Percentiles rank a stretch among this genome's conserved stretches.
Evolutionary conservation across 2,329 filamentous ascomycete genomes (phyloP).

Genomic region (Diplocarpon rosae): DNA sequence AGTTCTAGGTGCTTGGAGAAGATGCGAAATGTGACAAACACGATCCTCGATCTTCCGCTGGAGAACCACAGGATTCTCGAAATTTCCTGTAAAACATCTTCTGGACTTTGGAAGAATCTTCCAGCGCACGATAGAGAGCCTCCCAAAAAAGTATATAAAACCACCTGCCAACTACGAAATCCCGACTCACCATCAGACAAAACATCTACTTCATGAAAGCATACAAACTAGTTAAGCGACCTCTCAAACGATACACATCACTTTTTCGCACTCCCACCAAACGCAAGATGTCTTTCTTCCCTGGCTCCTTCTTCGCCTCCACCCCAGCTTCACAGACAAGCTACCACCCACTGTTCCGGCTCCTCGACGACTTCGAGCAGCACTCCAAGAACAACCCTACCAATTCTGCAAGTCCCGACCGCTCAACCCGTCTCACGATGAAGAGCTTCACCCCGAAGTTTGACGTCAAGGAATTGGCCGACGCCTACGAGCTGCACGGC

Average conservation of each 20-base stretch:
- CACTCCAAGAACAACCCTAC: slow-evolving; percentile 30
- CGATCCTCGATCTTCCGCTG: too few species aligned
- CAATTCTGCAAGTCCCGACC: not conserved
- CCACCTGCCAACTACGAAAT: not conserved
- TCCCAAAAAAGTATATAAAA: slow-evolving; percentile 12
- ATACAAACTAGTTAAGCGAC: slow-evolving; percentile 8
- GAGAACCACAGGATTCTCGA: too few species aligned
- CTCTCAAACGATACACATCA: slow-evolving; percentile 4
- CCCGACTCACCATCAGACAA: slow-evolving; percentile 5
- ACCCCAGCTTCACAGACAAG: slow-evolving; percentile 31
- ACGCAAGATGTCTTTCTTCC: slow-evolving; percentile 50
- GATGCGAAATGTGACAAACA: not conserved
- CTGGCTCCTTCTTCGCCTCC: slow-evolving; percentile 33
- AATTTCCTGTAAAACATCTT: too few species aligned
- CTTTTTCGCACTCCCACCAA: slow-evolving; percentile 18
- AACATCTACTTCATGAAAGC: slow-evolving; percentile 18
- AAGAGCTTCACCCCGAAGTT: slow-evolving; percentile 63
- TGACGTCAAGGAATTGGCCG: slow-evolving; percentile 60
- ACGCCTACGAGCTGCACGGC: slow-evolving; percentile 65
- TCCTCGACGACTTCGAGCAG: slow-evolving; percentile 52
- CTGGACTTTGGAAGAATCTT: slow-evolving; percentile 1
- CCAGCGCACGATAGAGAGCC: slow-evolving; percentile 10
- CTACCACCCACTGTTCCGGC: slow-evolving; percentile 51
- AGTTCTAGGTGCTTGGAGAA: slow-evolving; percentile 9
- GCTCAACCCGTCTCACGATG: slow-evolving; percentile 7